Percentiles rank a stretch among this genome's conserved stretches.
Evolutionary conservation across 2,329 filamentous ascomycete genomes (phyloP).

Genomic region (Penicillium brevicompactum): DNA sequence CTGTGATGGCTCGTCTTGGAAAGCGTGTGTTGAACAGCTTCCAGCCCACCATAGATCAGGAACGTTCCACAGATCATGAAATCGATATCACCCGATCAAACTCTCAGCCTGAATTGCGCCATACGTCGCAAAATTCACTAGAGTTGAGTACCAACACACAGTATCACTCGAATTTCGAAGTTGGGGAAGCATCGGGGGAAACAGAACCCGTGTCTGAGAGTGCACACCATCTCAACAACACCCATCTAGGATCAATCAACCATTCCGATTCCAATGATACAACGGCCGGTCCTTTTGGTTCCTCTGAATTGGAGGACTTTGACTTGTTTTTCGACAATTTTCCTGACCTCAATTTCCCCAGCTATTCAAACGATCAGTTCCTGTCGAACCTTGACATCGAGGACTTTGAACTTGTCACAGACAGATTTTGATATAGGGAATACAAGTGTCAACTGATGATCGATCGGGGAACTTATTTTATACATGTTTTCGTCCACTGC

Average conservation of each 20-base stretch:
- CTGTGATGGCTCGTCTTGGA: conserved; percentile 16
- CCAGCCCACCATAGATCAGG: conserved; percentile 2
- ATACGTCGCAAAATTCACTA: not conserved
- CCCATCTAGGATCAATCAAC: not conserved
- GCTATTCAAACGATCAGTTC: conserved; percentile 3
- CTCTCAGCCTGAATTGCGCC: not conserved
- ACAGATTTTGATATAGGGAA: not conserved
- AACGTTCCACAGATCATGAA: conserved; percentile 4
- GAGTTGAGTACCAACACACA: not conserved
- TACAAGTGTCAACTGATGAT: not conserved
- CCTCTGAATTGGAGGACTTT: not conserved
- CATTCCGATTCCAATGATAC: not conserved
- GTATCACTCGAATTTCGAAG: not conserved
- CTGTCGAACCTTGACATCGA: conserved; percentile 4
- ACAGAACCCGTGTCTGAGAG: not conserved
- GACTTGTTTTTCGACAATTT: conserved; percentile 17
- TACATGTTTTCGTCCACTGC: not conserved
- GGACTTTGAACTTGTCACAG: not conserved
- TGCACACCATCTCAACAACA: not conserved
- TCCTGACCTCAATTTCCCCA: conserved; percentile 16
- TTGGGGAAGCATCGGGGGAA: not conserved
- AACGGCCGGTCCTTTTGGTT: not conserved
- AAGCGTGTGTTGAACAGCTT: conserved; percentile 13
- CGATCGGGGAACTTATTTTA: not conserved
- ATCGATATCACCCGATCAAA: conserved; percentile 3